Base-by-base conservation (phyloP, 352 stramenopile species). In the Pythium phragmiticola region DNA sequence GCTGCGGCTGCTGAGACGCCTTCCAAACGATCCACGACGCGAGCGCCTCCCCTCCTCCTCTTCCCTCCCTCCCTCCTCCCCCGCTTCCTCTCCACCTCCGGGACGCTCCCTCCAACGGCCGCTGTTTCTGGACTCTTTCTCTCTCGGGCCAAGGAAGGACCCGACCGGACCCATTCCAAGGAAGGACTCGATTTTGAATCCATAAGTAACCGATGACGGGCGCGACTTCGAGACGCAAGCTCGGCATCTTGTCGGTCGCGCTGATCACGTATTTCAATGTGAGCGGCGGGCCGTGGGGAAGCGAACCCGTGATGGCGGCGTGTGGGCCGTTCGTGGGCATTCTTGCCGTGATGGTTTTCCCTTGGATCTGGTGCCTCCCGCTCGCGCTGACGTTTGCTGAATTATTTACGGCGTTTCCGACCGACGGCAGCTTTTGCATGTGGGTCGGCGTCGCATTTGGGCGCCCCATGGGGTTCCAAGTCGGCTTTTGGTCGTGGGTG, bases 261-360 rank as follows among this genome's bases (percentile, higher is more conserved):
- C 74, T 93, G 50, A 88, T 97, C 53, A 96, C 90, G 37, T 97
- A 97, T 68, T 97, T 96, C 63, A 90, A 88, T 53, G 90, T 98
- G 21, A 89, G 73, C 69, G 94, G 92, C 16, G 96, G 96, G 7
- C 95, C 96, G 7, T 99, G 98, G 77, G 96, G 96, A 9, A 88
- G 88, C 23, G 95, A 99, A 74, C 84, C 90, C 19, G 89, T 94
- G n/a, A 84, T 99, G 2, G 79, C 86, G 14, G 78, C 94, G 0
- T 97, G 78, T 37, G 95, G 89, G 3, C 90, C 94, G 39, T 62
- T 91, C 42, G 65, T 88, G 2, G 82, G 82, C 23, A 85, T 94
- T 63, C 11, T 84, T n/a, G 76, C 76, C 7, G 69, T 70, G n/a
- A 56, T 88, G 7, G 51, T 89, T 6, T 91, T 92, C 67, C 84